Evolutionary conservation across 2,329 filamentous ascomycete species (phyloP).

Genomic region (Trichoderma citrinoviride): DNA sequence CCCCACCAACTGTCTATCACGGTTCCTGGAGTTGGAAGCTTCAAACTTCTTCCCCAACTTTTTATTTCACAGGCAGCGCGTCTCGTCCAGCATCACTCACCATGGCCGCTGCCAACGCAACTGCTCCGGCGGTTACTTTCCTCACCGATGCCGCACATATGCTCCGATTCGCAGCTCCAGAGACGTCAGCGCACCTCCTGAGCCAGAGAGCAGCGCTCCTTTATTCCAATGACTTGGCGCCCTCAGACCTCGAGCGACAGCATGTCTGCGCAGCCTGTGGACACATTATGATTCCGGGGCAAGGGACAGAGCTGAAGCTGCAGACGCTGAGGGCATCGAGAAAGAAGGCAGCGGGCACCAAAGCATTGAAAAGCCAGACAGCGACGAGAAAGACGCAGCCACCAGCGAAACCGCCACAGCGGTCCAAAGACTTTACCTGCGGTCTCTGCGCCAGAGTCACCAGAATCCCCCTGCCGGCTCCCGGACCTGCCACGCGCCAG

Average conservation of each 20-base stretch:
- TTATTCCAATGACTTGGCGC: conserved; percentile 44
- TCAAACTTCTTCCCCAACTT: not conserved
- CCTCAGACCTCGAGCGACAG: conserved; percentile 50
- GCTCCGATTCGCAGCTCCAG: conserved; percentile 50
- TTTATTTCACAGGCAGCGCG: not conserved
- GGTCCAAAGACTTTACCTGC: conserved; percentile 39
- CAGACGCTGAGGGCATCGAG: conserved; percentile 28
- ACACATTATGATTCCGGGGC: conserved; percentile 56
- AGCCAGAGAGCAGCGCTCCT: conserved; percentile 50
- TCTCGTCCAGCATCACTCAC: not conserved
- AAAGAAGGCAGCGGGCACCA: too few relatives aligned
- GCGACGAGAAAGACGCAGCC: not conserved
- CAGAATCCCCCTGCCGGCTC: conserved; percentile 40
- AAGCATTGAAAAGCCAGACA: too few relatives aligned
- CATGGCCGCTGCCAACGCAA: conserved; percentile 3
- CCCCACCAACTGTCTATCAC: conserved; percentile 13
- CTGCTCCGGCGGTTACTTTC: conserved; percentile 39
- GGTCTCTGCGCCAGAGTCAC: conserved; percentile 46
- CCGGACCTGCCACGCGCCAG: conserved; percentile 33
- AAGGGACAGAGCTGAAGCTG: conserved; percentile 42
- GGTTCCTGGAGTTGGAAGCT: conserved; percentile 11
- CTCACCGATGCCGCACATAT: conserved; percentile 61
- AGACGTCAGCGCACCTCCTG: conserved; percentile 60
- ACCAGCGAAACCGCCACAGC: conserved; percentile 13
- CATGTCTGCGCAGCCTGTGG: conserved; percentile 60